These are phyloP conservation scores for Zancudomyces culisetae DNA, from an alignment of 371 early-diverging fungal genomes.

Conservation along the genomic window DNA sequence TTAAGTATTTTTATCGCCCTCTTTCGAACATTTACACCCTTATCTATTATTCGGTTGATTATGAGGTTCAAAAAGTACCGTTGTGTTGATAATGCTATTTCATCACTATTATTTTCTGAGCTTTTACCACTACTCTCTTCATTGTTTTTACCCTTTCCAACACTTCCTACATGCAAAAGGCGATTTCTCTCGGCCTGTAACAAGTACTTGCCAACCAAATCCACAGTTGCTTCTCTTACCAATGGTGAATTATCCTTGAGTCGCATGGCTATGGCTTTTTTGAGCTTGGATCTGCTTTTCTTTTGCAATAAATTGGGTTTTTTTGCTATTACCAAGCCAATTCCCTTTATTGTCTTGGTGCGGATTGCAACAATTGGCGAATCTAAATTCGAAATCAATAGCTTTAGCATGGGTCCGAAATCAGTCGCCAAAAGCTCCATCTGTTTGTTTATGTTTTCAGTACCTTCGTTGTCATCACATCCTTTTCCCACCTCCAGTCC, in stretches of 20 bases:
- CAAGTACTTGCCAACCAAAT: slow-evolving; percentile 63
- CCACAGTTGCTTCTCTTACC: slow-evolving; percentile 81
- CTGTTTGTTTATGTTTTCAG: slow-evolving; percentile 29
- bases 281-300: slow-evolving; percentile 39
- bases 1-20: slow-evolving; percentile 56
- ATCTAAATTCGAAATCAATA: slow-evolving; percentile 40
- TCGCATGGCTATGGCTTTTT: slow-evolving; percentile 43
- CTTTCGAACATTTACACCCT: slow-evolving; percentile 66
- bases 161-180: slow-evolving; percentile 47
- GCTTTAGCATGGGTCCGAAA: slow-evolving; percentile 42
- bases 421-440: slow-evolving; percentile 41
- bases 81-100: too few relatives aligned
- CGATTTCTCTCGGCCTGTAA: slow-evolving; percentile 46
- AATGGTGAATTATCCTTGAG: slow-evolving; percentile 64
- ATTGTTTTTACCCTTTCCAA: slow-evolving; percentile 20
- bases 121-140: too few relatives aligned
- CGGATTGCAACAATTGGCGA: slow-evolving; percentile 45
- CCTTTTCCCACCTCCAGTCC: background rate
- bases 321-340: slow-evolving; percentile 43
- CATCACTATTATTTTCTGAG: too few relatives aligned
- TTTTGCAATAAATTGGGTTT: slow-evolving; percentile 43
- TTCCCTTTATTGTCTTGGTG: slow-evolving; percentile 50
- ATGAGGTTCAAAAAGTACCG: background rate
- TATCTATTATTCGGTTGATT: slow-evolving; percentile 38
- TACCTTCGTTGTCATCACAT: slow-evolving; percentile 5